Evolutionary conservation across 2,329 filamentous ascomycete species (phyloP), one percentile per base, ranked within the genome.

Genomic region (Apiospora kogelbergensis): DNA sequence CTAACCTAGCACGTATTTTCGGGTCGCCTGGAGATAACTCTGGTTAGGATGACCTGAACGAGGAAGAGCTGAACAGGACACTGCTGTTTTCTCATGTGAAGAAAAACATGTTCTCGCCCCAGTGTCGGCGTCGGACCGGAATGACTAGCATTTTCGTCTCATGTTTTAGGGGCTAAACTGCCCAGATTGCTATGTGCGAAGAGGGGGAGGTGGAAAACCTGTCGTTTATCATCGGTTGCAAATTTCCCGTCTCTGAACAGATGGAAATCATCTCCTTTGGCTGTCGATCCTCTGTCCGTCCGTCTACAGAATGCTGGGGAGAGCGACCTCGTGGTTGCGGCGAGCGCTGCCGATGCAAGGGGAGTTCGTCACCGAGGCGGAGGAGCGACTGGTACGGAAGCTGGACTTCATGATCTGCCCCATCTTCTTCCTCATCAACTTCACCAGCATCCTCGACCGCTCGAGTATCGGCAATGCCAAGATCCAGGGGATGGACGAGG

Each of bases 391-490:
- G 4, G 69, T 82, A 20, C 72, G 73, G 70, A 84, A 84, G 76
- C 78, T 83, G 41, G 82, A 84, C 70, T 71, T 81, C 5, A 76
- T 77, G 69, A 76, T 84, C 67, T 81, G 78, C 57, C 82, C 82
- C 1, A 76, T 80, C 37, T 76, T 84, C 24, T 82, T 81, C 66
- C 60, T 83, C 67, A 76, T 83, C 63, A 82, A 81, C 17, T 60
- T 60, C 30, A 30, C 53, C 30, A 60, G 53, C 30, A 11, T 60
- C 30, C 70, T 77, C 17, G 76, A 76, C 57, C 70, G 74, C 13
- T 72, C 71, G 41, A 76, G 78, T 65, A 78, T 79, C n/a, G 76
- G 75, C 46, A 79, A 81, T 69, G 75, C 76, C 41, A 71, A 75
- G 68, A 72, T 80, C 67, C 71, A 74, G 74, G 73, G 78, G 71